A percentile compares a stretch with the other conserved stretches of the same genome.
Evolutionary conservation across 805 yeast species (phyloP).

Genomic region (Cyberlindnera sargentensis): DNA sequence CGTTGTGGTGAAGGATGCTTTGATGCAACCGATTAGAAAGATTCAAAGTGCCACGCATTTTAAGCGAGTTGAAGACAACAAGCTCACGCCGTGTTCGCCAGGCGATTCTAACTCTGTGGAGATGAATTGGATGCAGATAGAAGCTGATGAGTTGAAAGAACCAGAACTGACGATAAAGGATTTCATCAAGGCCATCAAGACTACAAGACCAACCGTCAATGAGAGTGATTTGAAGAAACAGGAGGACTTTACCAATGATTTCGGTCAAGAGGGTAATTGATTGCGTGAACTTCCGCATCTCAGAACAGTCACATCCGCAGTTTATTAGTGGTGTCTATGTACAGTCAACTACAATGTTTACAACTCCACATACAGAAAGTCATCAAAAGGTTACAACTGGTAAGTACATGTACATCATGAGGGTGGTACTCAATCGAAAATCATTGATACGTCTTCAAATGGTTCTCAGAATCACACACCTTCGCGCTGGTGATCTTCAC

Average conservation of each 20-base stretch:
- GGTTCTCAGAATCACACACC: constrained; percentile 73
- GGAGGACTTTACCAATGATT: constrained; percentile 83
- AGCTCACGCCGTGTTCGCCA: constrained; percentile 91
- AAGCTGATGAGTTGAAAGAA: constrained; percentile 80
- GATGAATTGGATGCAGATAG: constrained; percentile 90
- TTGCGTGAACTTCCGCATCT: too few relatives aligned
- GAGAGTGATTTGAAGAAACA: constrained; percentile 75
- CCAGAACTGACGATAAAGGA: constrained; percentile 89
- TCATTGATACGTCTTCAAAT: constrained; percentile 20
- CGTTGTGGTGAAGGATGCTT: constrained; percentile 92
- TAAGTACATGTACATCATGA: too few relatives aligned
- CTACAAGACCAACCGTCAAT: constrained; percentile 93
- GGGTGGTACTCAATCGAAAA: not conserved
- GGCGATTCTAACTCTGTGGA: constrained; percentile 86
- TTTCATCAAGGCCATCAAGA: constrained; percentile 85
- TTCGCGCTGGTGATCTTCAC: constrained; percentile 62
- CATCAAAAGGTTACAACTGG: too few relatives aligned
- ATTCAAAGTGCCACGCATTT: constrained; percentile 96
- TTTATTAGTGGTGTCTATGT: too few relatives aligned
- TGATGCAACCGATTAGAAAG: constrained; percentile 96
- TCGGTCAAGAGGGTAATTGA: constrained; percentile 91
- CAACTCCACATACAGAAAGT: too few relatives aligned
- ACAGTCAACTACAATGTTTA: too few relatives aligned
- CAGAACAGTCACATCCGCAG: too few relatives aligned
- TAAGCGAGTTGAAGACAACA: constrained; percentile 45